Base-by-base conservation (phyloP, 768 basidiomycete species). In the Boletellus ananas region DNA sequence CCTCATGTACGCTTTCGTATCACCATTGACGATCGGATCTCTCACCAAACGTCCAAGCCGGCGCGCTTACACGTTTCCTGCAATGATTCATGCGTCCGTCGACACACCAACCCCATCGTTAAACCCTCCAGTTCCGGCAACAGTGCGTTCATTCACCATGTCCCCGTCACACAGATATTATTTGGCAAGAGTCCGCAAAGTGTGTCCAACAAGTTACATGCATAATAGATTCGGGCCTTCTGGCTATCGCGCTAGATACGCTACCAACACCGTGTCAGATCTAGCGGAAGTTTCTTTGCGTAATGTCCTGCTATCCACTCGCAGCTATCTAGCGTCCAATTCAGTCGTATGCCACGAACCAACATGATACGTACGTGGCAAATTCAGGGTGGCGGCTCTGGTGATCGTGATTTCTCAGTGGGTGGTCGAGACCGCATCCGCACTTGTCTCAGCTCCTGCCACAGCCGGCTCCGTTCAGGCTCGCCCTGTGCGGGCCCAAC, bases 371-470 rank as follows among this genome's bases (percentile, higher is more conserved):
- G 57, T 49, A 49, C 45, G 52, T 61, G 46, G 44, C 52, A 35
- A 45, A 46, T 51, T 69, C 54, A 74, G 55, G 66, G 70, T 54
- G 68, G 68, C 51, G 69, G 69, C 42, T 68, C 70, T 61, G 64
- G 64, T 37, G 71, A 69, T 52, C 65, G 66, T 52, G 76, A 72
- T 50, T 63, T 67, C 43, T 73, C 72, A 17, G 77, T 79, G 34
- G 70, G 70, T 43, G 76, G 71, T 34, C 73, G 70, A 50, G 79
- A 69, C 62, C 73, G 74, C 50, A 70, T 70, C 56, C 72, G 76
- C 46, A 80, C 69, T 49, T 77, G 74, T 59, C 72, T 73, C 21
- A 84, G 66, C 57, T 84, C 83, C 37, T 70, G 72, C 79, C 81
- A 83, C 52, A 84, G 59, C 49, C 70, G 72, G 57, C 76, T 74